phyloP scores from a whole-genome alignment of 495 filamentous ascomycete genomes.

The Hypoxylon lienhwacheense region DNA sequence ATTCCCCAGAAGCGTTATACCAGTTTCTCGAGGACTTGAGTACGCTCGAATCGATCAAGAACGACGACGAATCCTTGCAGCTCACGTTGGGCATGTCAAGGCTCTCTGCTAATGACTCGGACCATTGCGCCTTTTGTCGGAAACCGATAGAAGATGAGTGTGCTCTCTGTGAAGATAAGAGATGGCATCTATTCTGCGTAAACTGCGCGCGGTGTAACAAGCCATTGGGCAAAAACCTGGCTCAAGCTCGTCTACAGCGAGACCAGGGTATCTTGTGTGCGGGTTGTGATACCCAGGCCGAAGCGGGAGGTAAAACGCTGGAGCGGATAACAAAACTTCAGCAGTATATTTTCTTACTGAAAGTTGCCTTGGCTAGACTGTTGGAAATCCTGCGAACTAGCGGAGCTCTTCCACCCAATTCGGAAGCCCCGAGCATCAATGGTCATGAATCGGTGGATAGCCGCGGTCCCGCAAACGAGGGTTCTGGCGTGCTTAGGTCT shows the following conservation, averaged over 20 bases:
- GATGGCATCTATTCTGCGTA: conserved; percentile 84
- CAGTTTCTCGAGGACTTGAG: conserved; percentile 79
- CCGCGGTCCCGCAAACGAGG: conserved; percentile 51
- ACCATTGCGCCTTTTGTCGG: conserved; percentile 77
- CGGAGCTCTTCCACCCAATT: conserved; percentile 74
- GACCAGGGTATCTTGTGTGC: conserved; percentile 70
- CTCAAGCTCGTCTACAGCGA: conserved; percentile 65
- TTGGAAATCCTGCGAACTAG: conserved; percentile 81
- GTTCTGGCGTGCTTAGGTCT: conserved; percentile 55
- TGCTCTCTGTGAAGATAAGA: conserved; percentile 65
- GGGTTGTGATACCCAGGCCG: conserved; percentile 54
- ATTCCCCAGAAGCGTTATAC: conserved; percentile 70
- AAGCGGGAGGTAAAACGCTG: conserved; percentile 43
- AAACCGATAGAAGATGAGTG: conserved; percentile 95
- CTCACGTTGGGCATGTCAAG: conserved; percentile 70
- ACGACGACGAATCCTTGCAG: conserved; percentile 71
- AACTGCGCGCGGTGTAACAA: conserved; percentile 72
- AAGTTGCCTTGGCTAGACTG: conserved; percentile 87
- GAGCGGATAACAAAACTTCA: conserved; percentile 77
- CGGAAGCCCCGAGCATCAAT: conserved; percentile 73
- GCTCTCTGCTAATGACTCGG: conserved; percentile 76
- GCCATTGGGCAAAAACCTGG: conserved; percentile 65
- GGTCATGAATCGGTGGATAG: conserved; percentile 70
- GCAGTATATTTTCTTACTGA: conserved; percentile 90
- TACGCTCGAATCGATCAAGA: conserved; percentile 69